phyloP scores from a whole-genome alignment of 2,329 filamentous ascomycete species.

The Hypoxylon sp. region DNA sequence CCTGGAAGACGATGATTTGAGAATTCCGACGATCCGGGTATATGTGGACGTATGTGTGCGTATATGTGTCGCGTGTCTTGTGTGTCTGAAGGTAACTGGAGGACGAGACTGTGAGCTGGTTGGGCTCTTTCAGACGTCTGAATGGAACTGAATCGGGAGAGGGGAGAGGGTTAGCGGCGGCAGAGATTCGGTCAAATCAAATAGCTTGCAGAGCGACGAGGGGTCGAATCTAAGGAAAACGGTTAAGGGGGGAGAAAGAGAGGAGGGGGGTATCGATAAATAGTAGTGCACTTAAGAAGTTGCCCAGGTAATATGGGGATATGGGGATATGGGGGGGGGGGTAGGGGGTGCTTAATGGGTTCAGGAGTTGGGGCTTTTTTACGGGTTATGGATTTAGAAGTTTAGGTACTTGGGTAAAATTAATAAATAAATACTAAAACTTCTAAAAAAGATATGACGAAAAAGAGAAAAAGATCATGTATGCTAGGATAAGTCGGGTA shows the following conservation, averaged over 20 bases:
- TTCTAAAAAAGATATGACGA: too few relatives aligned
- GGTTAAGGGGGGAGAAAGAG: conserved; percentile 2
- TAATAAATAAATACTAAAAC: too few relatives aligned
- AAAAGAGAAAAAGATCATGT: conserved; percentile 17
- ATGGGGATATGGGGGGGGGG: neutral
- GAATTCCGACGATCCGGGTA: conserved; percentile 28
- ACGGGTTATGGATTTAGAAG: neutral
- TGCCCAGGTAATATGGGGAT: too few relatives aligned
- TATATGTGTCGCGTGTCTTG: conserved; percentile 29
- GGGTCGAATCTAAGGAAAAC: conserved; percentile 3
- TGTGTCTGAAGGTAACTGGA: conserved; percentile 35
- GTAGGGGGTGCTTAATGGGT: neutral
- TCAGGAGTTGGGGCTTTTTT: neutral
- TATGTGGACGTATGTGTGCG: conserved; percentile 17
- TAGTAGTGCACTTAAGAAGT: neutral
- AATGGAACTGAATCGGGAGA: conserved; percentile 4
- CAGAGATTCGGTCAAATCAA: conserved; percentile 38
- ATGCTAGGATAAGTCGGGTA: conserved; percentile 15
- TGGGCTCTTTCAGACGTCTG: conserved; percentile 24
- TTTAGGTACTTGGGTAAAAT: neutral
- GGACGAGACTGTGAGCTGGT: conserved; percentile 28
- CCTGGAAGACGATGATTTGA: conserved; percentile 32
- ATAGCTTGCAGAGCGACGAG: conserved; percentile 22
- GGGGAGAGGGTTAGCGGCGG: conserved; percentile 27
- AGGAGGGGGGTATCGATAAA: neutral